Base-by-base conservation (phyloP, 768 basidiomycete species). In the Sporobolomyces pararoseus region DNA sequence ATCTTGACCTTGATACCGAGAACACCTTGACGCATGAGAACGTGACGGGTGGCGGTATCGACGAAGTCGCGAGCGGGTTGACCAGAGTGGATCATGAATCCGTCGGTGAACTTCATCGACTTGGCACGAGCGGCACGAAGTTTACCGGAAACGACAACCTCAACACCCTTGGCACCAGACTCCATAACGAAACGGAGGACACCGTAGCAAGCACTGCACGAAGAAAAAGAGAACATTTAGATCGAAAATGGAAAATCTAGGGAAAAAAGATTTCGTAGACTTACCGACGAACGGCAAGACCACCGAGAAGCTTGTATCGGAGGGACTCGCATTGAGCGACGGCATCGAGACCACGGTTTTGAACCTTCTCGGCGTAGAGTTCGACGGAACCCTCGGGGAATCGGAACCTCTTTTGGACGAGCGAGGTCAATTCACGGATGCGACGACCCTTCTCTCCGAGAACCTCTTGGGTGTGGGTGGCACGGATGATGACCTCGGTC, bases 101-200 rank as follows among this genome's bases (percentile, higher is more conserved):
- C 96, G 78, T 99, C 96, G 79, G 94, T 97, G 84, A 99, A 98
- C 83, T 99, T 99, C 96, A 99, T 99, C 25, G 92, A 90, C 83
- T 99, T 99, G 78, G 96, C 96, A 85, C 95, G 93, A 75, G 96
- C 96, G 75, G 95, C 96, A 80, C 96, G 92, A 79, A 99, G 91
- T 83, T 99, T 99, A 80, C 96, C 96, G 73, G 95, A 98, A 74
- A 99, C 94, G 79, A 98, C 91, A 73, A 99, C 96, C 82, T 99
- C 96, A 79, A 94, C 97, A 81, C 96, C 96, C 84, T 99, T 99
- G 76, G 96, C 96, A 77, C 91, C 91, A 68, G 95, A 97, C 83
- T 99, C 96, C 96, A 99, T 99, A 77, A 99, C 93, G 84, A 97
- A 99, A 79, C 96, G 92, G 79, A 99, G 92, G 78, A 99, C 96